phyloP scores from a whole-genome alignment of 441 rosid species.

The Mallotus japonicus region DNA sequence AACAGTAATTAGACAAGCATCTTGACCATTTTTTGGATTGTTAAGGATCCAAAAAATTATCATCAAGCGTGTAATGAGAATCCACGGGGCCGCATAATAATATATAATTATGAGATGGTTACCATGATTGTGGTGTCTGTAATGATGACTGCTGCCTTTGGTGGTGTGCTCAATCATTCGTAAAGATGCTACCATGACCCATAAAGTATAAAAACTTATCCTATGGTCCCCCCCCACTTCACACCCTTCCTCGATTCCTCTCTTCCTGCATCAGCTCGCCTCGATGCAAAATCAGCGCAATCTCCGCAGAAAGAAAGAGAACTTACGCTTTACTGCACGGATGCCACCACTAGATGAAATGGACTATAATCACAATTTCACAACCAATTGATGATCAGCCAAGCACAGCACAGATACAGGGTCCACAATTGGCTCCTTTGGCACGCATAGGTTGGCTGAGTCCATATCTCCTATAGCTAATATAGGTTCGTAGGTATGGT shows the following conservation, averaged over 20 bases:
- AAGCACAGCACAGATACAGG: neutral
- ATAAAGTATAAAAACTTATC: neutral
- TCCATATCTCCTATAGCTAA: neutral
- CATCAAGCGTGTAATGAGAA: slow-evolving; percentile 10
- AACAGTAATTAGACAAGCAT: neutral
- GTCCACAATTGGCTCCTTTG: slow-evolving; percentile 15
- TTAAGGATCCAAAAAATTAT: neutral
- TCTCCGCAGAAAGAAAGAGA: slow-evolving; percentile 30
- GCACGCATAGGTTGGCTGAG: slow-evolving; percentile 14
- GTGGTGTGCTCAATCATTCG: slow-evolving; percentile 29
- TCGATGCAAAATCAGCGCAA: slow-evolving; percentile 21
- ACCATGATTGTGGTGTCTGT: slow-evolving; percentile 14
- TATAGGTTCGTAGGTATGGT: neutral
- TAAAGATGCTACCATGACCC: neutral
- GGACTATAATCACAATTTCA: slow-evolving; percentile 11
- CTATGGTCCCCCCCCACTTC: slow-evolving; percentile 19
- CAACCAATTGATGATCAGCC: slow-evolving; percentile 11
- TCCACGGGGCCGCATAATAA: neutral
- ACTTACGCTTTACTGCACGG: neutral
- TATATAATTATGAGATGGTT: slow-evolving; percentile 15
- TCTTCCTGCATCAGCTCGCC: neutral
- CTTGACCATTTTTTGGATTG: neutral
- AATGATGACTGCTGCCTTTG: slow-evolving; percentile 30
- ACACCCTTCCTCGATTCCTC: neutral
- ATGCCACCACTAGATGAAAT: slow-evolving; percentile 28